phyloP scores from a whole-genome alignment of 192 early-diverging fungal genomes.

The Gaertneriomyces sp. region DNA sequence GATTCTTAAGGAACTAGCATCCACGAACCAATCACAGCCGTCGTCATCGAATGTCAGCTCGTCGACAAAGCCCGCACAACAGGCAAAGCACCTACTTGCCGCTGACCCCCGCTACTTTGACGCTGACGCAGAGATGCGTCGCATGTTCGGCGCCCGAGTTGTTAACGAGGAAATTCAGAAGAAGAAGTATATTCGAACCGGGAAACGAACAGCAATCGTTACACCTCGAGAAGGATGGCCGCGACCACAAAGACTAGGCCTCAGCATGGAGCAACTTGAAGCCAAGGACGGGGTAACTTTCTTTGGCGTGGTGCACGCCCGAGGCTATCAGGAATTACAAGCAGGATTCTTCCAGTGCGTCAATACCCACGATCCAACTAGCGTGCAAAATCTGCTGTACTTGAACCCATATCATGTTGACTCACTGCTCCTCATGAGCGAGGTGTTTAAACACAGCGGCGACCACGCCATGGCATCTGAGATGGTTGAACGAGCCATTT shows the following conservation, averaged over 20 bases:
- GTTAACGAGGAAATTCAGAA: slow-evolving; percentile 52
- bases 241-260: slow-evolving; percentile 30
- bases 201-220: slow-evolving; percentile 58
- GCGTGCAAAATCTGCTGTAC: slow-evolving; percentile 61
- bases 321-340: slow-evolving; percentile 71
- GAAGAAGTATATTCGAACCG: slow-evolving; percentile 46
- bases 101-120: slow-evolving; percentile 67
- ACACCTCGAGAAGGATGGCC: slow-evolving; percentile 68
- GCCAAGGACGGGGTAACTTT: slow-evolving; percentile 13
- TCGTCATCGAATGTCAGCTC: neutral
- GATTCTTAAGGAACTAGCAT: neutral
- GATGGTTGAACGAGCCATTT: slow-evolving; percentile 86
- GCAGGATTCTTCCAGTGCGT: slow-evolving; percentile 70
- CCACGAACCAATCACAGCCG: neutral
- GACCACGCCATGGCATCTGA: slow-evolving; percentile 76
- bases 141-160: slow-evolving; percentile 85
- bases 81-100: slow-evolving; percentile 8
- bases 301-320: slow-evolving; percentile 67
- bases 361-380: slow-evolving; percentile 67
- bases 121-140: slow-evolving; percentile 82
- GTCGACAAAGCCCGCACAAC: neutral
- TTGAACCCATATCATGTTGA: slow-evolving; percentile 89
- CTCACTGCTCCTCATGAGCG: slow-evolving; percentile 75
- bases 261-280: slow-evolving; percentile 40
- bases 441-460: slow-evolving; percentile 81